Conservation (phyloP, 2,329 filamentous ascomycete species). For the Onygenales sp. region DNA sequence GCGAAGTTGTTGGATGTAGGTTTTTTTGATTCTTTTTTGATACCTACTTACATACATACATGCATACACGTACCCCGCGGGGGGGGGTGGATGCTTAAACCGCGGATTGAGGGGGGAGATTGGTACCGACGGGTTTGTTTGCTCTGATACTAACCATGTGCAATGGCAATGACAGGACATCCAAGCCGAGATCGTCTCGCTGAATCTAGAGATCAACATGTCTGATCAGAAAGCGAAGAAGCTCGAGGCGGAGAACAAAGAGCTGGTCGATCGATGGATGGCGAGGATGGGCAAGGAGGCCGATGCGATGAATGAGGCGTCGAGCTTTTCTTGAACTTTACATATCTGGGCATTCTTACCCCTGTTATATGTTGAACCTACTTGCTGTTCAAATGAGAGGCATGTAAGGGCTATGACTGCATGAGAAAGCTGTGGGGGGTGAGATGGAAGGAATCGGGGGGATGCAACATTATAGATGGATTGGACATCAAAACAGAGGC, state of each 20-base stretch:
- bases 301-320: constrained; percentile 67
- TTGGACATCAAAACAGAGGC: not conserved
- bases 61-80: too few species aligned
- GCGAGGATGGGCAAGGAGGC: constrained; percentile 75
- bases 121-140: not conserved
- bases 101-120: too few species aligned
- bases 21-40: constrained; percentile 4
- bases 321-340: constrained; percentile 31
- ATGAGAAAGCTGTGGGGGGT: not conserved
- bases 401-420: not conserved
- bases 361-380: not conserved
- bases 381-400: not conserved
- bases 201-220: constrained; percentile 82
- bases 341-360: not conserved
- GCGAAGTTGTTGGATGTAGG: constrained; percentile 67
- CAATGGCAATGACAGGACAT: constrained; percentile 48
- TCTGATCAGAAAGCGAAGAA: constrained; percentile 66
- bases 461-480: not conserved
- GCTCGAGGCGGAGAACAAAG: constrained; percentile 73
- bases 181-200: constrained; percentile 83
- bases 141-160: too few species aligned
- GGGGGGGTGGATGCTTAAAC: not conserved
- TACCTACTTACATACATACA: not conserved
- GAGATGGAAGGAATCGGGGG: not conserved
- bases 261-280: constrained; percentile 89